Percentiles rank a stretch among this genome's conserved stretches.
phyloP scores from a whole-genome alignment of 1,139 yeast species.

The Yamadazyma triangularis region DNA sequence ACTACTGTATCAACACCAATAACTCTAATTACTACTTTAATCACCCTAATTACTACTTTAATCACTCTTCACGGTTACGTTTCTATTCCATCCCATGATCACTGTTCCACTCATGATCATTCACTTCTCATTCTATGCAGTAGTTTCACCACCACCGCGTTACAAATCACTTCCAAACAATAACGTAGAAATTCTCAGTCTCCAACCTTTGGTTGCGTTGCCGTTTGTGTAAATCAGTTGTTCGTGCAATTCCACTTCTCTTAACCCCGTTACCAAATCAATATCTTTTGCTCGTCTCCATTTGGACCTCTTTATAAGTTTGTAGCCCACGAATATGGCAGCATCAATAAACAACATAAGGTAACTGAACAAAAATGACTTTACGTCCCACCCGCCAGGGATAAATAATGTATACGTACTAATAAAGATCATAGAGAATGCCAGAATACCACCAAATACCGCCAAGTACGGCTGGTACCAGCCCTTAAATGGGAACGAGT shows the following conservation, averaged over 20 bases:
- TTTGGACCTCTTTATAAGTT: constrained; percentile 48
- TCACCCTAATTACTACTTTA: too few relatives aligned
- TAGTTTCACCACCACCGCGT: too few relatives aligned
- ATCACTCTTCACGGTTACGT: too few relatives aligned
- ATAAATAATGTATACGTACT: constrained; percentile 67
- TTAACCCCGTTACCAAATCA: constrained; percentile 33
- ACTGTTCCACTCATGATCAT: too few relatives aligned
- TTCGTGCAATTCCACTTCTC: constrained; percentile 48
- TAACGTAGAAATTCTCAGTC: constrained; percentile 11
- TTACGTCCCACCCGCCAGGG: constrained; percentile 57
- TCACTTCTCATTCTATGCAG: too few relatives aligned
- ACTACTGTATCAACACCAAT: too few relatives aligned
- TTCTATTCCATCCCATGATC: too few relatives aligned
- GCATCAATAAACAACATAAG: constrained; percentile 64
- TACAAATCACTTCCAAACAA: constrained; percentile 21
- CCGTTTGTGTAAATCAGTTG: constrained; percentile 16
- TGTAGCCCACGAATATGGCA: constrained; percentile 53
- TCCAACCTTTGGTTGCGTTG: constrained; percentile 10
- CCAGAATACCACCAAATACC: constrained; percentile 22
- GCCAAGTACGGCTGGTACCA: constrained; percentile 46
- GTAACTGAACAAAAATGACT: constrained; percentile 63
- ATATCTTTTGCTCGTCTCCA: constrained; percentile 48
- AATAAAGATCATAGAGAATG: constrained; percentile 52
- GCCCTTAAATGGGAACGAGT: constrained; percentile 46
- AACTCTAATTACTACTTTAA: too few relatives aligned